Evolutionary conservation across 257 asterid species (phyloP), one percentile per base, ranked within the genome.

Genomic region (Nicotiana obtusifolia): DNA sequence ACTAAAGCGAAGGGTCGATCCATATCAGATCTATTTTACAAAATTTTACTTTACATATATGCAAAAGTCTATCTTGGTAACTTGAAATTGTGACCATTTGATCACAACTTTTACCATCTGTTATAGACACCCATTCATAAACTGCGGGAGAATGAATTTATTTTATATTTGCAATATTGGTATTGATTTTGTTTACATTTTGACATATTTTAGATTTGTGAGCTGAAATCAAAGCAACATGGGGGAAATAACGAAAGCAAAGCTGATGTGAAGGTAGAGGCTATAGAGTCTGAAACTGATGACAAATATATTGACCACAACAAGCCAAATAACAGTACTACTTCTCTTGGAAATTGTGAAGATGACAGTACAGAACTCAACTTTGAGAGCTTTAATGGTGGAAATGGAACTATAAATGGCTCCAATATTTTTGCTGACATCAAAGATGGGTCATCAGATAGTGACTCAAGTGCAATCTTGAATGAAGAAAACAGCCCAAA

Each of bases 391-490:
- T 66, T 83, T 78, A 85, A 76, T 22, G 86, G 73, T 26, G 30
- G 20, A 44, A 44, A 10, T 6, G 82, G 67, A 7, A 56, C 35
- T 19, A 80, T 84, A 77, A 86, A 83, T 52, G 86, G 76, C 59
- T 66, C 88, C 17, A 41, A 41, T 41, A 16, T 83, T 66, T 85
- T 89, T 22, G 35, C 83, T 4, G 97, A 91, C 83, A 80, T 91
- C 19, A 89, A 90, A 85, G 94, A 91, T 33, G 97, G 97, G 16
- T 91, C 91, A 13, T 92, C 98, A 10, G 91, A 88, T 4, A 94
- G 92, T 54, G 98, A 95, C 66, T 86, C 99, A 0, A 95, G 99
- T 76, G 97, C 97, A 3, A 92, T 95, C 57, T 86, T 93, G 79
- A 93, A 92, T 24, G 97, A 95, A 33, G 97, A 89, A 24, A 93